Evolutionary conservation across 371 early-diverging fungal genomes (phyloP), one percentile per base, ranked within the genome.

Genomic region (Mucor plumbeus): DNA sequence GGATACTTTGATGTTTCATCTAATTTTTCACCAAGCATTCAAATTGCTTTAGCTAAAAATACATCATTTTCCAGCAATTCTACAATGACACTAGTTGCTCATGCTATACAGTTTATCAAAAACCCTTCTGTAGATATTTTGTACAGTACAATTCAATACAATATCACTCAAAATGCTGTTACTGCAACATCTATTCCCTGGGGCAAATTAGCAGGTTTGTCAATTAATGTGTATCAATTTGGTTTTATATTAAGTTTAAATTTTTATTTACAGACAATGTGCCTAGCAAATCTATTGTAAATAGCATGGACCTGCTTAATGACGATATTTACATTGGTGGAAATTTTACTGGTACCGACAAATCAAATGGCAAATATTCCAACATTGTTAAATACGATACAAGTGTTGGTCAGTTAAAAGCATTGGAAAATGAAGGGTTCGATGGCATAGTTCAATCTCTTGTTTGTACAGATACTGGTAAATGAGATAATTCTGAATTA

Each of bases 101-200:
- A 84, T 63, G 76, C 83, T 21, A 76, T 88, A 14, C 87, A 86
- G 66, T 87, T 83, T 61, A 76, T 86, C 36, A 88, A 86, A 64
- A 66, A 66, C 5, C 72, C 85, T 5, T 82, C 89, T 2, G 61
- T 63, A 0, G 50, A 67, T 1, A 60, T 57, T 0, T 38, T 84
- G 17, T 57, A 73, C 0, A 78, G 80, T 47, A 54, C 81, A 8
- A 62, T 81, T 4, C 70, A 75, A 19, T 84, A 80, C 41, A 71
- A 70, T 7, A 60, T 65, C 1, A 48, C 59, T 9, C 35, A 58
- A 38, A 40, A 56, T n/a, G 61, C 59, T n/a, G 62, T 62, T 7
- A 58, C 67, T 0, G 57, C 19, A n/a, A 40, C 47, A n/a, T 48
- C 39, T 3, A 39, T 71, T 15, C 59, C 73, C 3, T 78, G 79